A percentile compares a stretch with the other conserved stretches of the same genome.
phyloP scores from a whole-genome alignment of 371 early-diverging fungal genomes.

The Mucor circinelloides region DNA sequence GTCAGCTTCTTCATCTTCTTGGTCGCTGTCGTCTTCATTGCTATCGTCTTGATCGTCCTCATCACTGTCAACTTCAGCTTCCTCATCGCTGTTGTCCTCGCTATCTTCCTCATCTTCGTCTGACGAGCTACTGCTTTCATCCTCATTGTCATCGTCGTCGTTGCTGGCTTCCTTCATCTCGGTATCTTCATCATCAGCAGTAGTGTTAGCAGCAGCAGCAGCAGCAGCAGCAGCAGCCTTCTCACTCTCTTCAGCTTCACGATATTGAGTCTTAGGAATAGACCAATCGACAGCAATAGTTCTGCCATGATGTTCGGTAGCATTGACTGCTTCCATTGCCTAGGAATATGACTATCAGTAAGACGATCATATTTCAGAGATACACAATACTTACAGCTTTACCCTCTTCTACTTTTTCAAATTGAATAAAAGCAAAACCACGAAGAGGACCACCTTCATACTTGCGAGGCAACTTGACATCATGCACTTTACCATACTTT shows the following conservation, averaged over 20 bases:
- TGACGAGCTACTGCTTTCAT: constrained; percentile 38
- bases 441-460: constrained; percentile 70
- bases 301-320: constrained; percentile 68
- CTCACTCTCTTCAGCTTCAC: constrained; percentile 60
- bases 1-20: constrained; percentile 43
- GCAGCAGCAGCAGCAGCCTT: constrained; percentile 10
- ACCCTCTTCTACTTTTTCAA: constrained; percentile 66
- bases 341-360: constrained; percentile 12
- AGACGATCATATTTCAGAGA: background rate
- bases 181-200: constrained; percentile 25
- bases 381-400: constrained; percentile 44
- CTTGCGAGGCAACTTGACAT: constrained; percentile 77
- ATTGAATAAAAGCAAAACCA: constrained; percentile 93
- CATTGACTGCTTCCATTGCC: constrained; percentile 81
- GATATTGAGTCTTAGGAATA: constrained; percentile 74
- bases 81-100: constrained; percentile 32
- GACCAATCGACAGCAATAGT: constrained; percentile 87
- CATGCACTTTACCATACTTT: constrained; percentile 63
- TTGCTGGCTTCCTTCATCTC: constrained; percentile 30
- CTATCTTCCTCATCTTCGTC: constrained; percentile 28
- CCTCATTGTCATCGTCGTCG: constrained; percentile 39
- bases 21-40: constrained; percentile 39
- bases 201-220: constrained; percentile 7
- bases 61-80: constrained; percentile 23
- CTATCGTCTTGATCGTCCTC: constrained; percentile 30